These are phyloP conservation scores for Acanthamoeba triangularis DNA, from an alignment of 208 protist species.

Conservation along the genomic window DNA sequence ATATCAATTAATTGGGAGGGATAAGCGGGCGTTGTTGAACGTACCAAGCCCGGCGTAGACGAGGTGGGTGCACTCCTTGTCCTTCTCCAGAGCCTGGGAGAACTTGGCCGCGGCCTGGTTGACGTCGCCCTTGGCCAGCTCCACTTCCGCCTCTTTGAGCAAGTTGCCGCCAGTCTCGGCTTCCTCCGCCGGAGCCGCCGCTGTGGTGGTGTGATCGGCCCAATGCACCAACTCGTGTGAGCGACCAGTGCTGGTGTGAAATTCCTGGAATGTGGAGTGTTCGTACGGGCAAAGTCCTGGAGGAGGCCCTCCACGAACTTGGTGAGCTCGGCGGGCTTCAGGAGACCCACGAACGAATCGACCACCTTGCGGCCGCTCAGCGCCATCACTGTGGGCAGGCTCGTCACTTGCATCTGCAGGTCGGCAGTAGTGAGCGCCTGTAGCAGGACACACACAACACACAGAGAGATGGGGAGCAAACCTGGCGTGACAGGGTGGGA, in stretches of 20 bases:
- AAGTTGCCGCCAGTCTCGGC: neutral
- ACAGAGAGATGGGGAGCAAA: neutral
- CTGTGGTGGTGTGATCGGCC: no score
- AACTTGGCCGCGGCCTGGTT: conserved; percentile 52
- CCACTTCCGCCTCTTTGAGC: conserved; percentile 13
- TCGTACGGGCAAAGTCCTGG: conserved; percentile 35
- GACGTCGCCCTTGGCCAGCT: conserved; percentile 55
- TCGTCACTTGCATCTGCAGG: conserved; percentile 54
- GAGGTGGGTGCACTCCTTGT: neutral
- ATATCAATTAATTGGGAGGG: neutral
- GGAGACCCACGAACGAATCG: conserved; percentile 69
- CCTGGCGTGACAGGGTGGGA: conserved; percentile 52
- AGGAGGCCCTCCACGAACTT: conserved; percentile 60
- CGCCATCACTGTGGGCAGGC: conserved; percentile 64
- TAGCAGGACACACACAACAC: neutral
- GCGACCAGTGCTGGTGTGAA: neutral
- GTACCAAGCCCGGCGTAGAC: conserved; percentile 43
- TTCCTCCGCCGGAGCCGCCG: neutral
- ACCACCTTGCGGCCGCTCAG: conserved; percentile 58
- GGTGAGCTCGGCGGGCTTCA: neutral
- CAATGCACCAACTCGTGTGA: no score
- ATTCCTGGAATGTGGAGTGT: neutral
- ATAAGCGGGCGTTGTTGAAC: neutral
- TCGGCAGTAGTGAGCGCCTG: neutral
- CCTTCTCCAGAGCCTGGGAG: conserved; percentile 39